Evolutionary conservation across 345 rosid species (phyloP).

Genomic region (Syzygium aromaticum): DNA sequence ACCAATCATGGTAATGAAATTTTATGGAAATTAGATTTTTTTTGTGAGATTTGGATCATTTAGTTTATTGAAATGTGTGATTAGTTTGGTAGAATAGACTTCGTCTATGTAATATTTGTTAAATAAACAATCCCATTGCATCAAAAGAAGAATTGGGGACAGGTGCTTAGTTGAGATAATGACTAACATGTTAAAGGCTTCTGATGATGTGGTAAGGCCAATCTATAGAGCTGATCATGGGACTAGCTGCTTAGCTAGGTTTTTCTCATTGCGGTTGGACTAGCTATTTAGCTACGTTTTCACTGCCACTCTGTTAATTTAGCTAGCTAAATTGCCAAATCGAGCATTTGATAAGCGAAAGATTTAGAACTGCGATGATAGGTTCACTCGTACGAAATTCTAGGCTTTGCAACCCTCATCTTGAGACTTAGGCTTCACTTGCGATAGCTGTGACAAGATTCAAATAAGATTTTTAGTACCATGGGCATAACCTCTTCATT

Average conservation of each 20-base stretch:
- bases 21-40: too few species aligned
- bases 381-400: background rate
- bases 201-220: fast-evolving
- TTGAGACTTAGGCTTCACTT: background rate
- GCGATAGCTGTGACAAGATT: background rate
- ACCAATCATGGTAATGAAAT: background rate
- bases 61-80: background rate
- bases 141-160: background rate
- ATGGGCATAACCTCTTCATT: background rate
- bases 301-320: background rate
- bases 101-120: background rate
- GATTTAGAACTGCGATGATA: background rate
- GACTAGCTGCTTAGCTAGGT: background rate
- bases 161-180: background rate
- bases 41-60: background rate
- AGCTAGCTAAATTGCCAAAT: background rate
- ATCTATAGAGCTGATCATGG: background rate
- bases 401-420: background rate
- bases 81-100: background rate
- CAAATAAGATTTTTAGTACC: fast-evolving
- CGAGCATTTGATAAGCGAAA: background rate
- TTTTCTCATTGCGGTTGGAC: background rate
- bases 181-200: background rate
- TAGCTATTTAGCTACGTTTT: background rate
- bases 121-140: background rate